A percentile compares a stretch with the other conserved stretches of the same genome.
These are phyloP conservation scores for Xylariaceae sp. DNA, from an alignment of 2,329 filamentous ascomycete genomes.

Conservation along the genomic window DNA sequence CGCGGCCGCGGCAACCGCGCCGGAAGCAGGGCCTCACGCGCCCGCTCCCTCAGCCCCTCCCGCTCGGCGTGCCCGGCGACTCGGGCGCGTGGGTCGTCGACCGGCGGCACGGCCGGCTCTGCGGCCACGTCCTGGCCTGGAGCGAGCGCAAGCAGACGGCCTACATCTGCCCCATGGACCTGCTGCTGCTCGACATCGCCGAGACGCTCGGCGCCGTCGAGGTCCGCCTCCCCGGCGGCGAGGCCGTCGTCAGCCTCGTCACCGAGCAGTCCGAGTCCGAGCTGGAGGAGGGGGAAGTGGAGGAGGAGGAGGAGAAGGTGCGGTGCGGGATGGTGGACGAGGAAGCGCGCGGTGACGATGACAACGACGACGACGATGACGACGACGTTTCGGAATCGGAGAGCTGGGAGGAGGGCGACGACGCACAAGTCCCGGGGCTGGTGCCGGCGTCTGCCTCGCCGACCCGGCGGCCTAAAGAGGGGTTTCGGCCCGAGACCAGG, in stretches of 20 bases:
- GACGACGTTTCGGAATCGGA: background rate
- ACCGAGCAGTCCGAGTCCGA: too few species aligned
- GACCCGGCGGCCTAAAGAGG: too few species aligned
- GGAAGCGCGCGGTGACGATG: background rate
- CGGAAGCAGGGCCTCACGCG: too few species aligned
- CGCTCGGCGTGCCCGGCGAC: conserved; percentile 72
- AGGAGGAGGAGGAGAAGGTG: background rate
- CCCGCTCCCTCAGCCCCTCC: too few species aligned
- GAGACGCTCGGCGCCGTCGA: conserved; percentile 63
- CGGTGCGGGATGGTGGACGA: too few species aligned
- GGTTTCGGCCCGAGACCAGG: too few species aligned
- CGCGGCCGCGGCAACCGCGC: too few species aligned
- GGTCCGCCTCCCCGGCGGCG: conserved; percentile 60
- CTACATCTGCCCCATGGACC: conserved; percentile 93
- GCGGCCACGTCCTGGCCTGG: conserved; percentile 86
- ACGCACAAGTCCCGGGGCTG: too few species aligned
- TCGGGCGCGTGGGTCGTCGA: conserved; percentile 91
- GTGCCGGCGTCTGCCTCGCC: too few species aligned
- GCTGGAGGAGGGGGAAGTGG: background rate
- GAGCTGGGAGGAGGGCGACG: background rate
- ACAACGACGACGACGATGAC: background rate
- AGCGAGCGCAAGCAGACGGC: conserved; percentile 72
- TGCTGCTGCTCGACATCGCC: conserved; percentile 78
- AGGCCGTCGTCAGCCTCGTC: background rate
- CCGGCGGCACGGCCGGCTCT: conserved; percentile 67